Evolutionary conservation across 805 yeast genomes (phyloP).

Genomic region (Kodamaea restingae): DNA sequence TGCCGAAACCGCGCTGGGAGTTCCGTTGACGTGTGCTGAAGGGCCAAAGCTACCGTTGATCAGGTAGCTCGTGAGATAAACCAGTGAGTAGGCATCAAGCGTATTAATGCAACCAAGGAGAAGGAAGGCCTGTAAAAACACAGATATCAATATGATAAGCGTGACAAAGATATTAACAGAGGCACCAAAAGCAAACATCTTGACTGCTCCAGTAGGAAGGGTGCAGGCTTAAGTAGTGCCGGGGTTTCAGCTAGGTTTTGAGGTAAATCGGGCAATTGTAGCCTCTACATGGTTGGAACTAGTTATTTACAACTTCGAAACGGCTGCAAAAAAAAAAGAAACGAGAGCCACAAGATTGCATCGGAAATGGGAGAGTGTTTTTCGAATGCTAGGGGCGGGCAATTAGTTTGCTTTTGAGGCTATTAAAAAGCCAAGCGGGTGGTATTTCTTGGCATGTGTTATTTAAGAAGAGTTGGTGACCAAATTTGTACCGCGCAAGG

Average conservation of each 20-base stretch:
- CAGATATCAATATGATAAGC: slow-evolving; percentile 42
- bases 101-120: slow-evolving; percentile 51
- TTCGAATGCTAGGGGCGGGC: too few species aligned
- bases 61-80: slow-evolving; percentile 45
- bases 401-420: too few species aligned
- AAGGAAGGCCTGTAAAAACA: slow-evolving; percentile 51
- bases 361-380: too few species aligned
- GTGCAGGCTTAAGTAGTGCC: slow-evolving; percentile 5
- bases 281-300: too few species aligned
- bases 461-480: too few species aligned
- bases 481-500: too few species aligned
- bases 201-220: not conserved
- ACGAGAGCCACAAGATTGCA: not conserved
- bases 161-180: slow-evolving; percentile 37
- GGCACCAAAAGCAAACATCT: not conserved
- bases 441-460: too few species aligned
- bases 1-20: slow-evolving; percentile 4
- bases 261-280: too few species aligned
- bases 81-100: slow-evolving; percentile 41
- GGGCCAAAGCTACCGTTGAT: slow-evolving; percentile 47
- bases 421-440: too few species aligned
- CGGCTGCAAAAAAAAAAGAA: slow-evolving; percentile 1
- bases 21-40: slow-evolving; percentile 32
- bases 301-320: not conserved
- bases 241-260: too few species aligned